Conservation (phyloP, 2,329 filamentous ascomycete species). For the Stemphylium vesicarium region DNA sequence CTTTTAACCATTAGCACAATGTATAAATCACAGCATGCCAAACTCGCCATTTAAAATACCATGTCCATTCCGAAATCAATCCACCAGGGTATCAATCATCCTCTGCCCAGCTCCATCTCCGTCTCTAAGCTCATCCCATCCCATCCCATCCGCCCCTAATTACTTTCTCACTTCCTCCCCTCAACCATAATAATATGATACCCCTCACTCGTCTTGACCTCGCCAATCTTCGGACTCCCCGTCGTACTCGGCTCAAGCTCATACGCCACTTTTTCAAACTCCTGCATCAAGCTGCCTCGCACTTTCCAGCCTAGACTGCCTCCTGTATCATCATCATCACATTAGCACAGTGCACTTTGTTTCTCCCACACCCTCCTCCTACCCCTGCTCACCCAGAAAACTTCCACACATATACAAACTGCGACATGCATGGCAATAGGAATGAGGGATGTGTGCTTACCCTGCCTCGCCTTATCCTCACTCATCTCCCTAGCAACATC, state of each 20-base stretch:
- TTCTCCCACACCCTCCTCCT: no score
- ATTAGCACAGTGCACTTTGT: no score
- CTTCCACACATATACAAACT: no score
- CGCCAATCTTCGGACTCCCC: slow-evolving; percentile 67
- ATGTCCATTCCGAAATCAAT: no score
- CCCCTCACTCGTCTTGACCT: slow-evolving; percentile 76
- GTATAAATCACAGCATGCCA: no score
- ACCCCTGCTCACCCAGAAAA: no score
- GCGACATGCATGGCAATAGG: no score
- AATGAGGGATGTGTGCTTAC: slow-evolving; percentile 6
- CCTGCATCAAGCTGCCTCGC: slow-evolving; percentile 68
- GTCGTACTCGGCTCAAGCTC: slow-evolving; percentile 71
- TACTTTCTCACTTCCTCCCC: slow-evolving; percentile 59
- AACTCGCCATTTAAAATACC: no score
- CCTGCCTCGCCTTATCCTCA: slow-evolving; percentile 75
- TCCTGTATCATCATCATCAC: slow-evolving; percentile 54
- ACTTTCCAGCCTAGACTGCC: slow-evolving; percentile 76
- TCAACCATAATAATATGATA: slow-evolving; percentile 85
- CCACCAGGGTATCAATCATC: background rate
- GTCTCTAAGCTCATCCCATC: no score
- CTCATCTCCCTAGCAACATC: slow-evolving; percentile 75
- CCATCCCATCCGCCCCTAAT: no score
- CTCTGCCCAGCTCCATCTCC: no score
- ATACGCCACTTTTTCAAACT: slow-evolving; percentile 77
- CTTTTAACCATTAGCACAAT: no score